These are phyloP conservation scores for Chytriomyces hyalinus DNA, from an alignment of 192 early-diverging fungal species.

Conservation along the genomic window DNA sequence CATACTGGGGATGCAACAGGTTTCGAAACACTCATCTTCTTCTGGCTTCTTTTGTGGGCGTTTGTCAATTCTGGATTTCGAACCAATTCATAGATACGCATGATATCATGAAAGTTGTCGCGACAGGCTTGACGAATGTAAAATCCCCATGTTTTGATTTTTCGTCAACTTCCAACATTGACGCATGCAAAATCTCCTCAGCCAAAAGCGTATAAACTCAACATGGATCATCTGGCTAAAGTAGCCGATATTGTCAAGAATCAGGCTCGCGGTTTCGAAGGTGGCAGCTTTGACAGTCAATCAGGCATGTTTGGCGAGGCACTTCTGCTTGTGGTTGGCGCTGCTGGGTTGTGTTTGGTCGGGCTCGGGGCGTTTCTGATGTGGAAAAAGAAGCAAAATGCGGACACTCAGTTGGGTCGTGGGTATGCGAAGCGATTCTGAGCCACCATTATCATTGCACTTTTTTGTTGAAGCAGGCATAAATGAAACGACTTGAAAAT, in stretches of 20 bases:
- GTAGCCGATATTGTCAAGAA: background rate
- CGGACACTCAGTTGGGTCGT: background rate
- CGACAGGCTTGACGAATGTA: background rate
- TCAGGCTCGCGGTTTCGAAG: background rate
- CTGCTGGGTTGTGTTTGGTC: conserved; percentile 1
- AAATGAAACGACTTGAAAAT: background rate
- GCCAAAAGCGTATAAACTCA: conserved; percentile 1
- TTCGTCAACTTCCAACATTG: background rate
- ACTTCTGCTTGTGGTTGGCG: conserved; percentile 7
- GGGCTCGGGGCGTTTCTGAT: background rate
- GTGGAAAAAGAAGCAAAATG: conserved; percentile 1
- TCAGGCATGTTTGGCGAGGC: background rate
- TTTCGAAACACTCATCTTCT: no score
- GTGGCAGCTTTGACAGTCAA: background rate
- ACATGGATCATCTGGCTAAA: background rate
- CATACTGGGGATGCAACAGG: conserved; percentile 82
- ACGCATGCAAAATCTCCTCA: background rate
- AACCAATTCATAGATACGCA: background rate
- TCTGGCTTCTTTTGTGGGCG: no score
- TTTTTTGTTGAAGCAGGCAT: background rate
- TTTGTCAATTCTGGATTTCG: no score
- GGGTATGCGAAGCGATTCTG: no score
- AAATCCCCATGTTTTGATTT: background rate
- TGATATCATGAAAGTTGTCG: background rate
- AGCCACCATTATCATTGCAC: no score